Evolutionary conservation across 768 basidiomycete species (phyloP).

Genomic region (Boletus rubescentipes): DNA sequence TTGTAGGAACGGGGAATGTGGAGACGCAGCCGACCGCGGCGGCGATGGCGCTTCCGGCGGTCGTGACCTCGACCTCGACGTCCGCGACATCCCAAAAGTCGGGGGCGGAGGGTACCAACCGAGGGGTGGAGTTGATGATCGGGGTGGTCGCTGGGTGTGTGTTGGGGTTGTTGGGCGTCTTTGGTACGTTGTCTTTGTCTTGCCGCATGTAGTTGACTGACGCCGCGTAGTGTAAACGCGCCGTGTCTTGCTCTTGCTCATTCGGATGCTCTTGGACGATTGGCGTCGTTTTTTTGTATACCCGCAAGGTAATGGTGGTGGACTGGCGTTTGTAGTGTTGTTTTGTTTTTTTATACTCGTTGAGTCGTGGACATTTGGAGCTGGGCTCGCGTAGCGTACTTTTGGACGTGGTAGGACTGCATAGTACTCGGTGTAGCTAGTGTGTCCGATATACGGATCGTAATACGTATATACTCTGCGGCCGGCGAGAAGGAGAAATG

Average conservation of each 20-base stretch:
- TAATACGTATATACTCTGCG: too few relatives aligned
- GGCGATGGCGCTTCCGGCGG: conserved; percentile 41
- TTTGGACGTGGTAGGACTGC: too few relatives aligned
- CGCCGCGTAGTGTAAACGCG: not conserved
- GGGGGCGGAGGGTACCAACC: not conserved
- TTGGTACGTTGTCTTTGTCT: not conserved
- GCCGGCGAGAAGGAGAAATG: too few relatives aligned
- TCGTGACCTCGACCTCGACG: conserved; percentile 25
- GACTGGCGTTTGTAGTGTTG: too few relatives aligned
- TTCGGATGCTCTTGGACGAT: not conserved
- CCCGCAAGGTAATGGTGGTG: not conserved
- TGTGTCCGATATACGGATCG: too few relatives aligned
- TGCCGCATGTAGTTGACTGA: not conserved
- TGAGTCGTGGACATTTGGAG: too few relatives aligned
- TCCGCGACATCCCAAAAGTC: not conserved
- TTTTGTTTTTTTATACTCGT: too few relatives aligned
- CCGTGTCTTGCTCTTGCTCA: not conserved
- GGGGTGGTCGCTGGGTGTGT: not conserved
- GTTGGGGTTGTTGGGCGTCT: not conserved
- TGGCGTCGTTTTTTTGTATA: not conserved
- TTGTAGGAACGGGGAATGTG: conserved; percentile 77
- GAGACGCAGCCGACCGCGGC: conserved; percentile 59
- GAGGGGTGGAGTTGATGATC: not conserved
- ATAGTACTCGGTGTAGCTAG: too few relatives aligned
- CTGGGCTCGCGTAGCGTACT: too few relatives aligned